Base-by-base conservation (phyloP, 176 grass and related monocot species). In the Paspalum vaginatum region DNA sequence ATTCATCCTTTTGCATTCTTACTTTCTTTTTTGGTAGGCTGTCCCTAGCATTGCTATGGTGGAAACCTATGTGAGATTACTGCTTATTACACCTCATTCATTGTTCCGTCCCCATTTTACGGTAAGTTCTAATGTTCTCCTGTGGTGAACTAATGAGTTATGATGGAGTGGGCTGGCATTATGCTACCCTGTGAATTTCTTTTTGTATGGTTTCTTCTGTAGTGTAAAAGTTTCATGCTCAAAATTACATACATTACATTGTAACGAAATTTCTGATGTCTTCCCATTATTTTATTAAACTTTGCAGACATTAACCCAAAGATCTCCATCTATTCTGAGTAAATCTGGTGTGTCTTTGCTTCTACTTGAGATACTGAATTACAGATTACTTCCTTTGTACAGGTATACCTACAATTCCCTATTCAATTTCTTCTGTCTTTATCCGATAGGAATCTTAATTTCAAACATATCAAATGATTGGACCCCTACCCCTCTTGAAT, bases 31-130 rank as follows among this genome's bases (percentile, higher is more conserved):
- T 58, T 89, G 68, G 59, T 70, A 93, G 96, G 88, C 82, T 65
- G 90, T 99, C 72, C 96, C 96, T 78, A 99, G 96, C 85, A 99
- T 99, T 76, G 86, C 96, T 75, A 91, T 99, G 72, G 96, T 99
- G 59, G 96, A 99, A 91, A 99, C 96, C 49, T 98, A 98, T 50
- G 92, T 99, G 52, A 95, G 96, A 68, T 89, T 99, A 66, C 86
- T 99, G 56, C 92, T 99, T 83, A 95, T 99, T 84, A 85, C 86
- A 1, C 96, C 92, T 41, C 96, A 99, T 81, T 93, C 96, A 21
- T 89, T 99, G 86, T 99, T 99, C 72, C 92, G 92, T 49, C 96
- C 90, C 0, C 92, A 99, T 89, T 99, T 99, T 91, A 99, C 90
- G 5, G 96, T 99, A 93, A 83, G 55, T 70, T 70, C 73, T 90